Conservation (phyloP, 139 green algal species). For the Tetradesmus lagerheimii region DNA sequence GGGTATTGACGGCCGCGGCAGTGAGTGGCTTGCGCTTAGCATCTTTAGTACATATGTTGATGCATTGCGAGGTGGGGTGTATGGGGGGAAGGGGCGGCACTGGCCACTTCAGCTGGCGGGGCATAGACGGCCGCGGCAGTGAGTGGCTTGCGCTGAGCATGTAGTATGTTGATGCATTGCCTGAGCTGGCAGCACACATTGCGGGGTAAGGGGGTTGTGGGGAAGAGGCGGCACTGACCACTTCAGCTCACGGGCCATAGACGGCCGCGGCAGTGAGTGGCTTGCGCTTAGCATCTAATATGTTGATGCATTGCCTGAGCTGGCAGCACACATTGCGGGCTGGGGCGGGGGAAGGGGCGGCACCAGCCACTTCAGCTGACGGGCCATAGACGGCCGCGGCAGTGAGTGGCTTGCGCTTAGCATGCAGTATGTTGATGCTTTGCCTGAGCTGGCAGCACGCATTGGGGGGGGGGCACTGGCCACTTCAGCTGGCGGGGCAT, state of each 20-base stretch:
- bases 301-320: not conserved
- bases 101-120: not conserved
- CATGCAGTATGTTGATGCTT: not conserved
- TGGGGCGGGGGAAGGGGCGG: no score
- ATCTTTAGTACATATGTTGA: no score
- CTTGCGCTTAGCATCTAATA: not conserved
- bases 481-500: conserved; percentile 53
- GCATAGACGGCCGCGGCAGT: not conserved
- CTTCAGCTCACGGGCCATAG: conserved; percentile 50
- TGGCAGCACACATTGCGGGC: not conserved
- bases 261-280: not conserved
- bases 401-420: not conserved
- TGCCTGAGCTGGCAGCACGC: not conserved
- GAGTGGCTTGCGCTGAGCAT: not conserved
- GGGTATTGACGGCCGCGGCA: no score
- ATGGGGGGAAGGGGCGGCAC: not conserved
- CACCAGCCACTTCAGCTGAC: no score
- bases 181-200: not conserved
- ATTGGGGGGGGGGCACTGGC: no score
- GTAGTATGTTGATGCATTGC: not conserved
- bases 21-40: not conserved
- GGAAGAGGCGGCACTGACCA: no score
- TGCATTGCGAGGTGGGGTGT: no score
- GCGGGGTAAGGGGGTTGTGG: no score
- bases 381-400: no score